A percentile compares a stretch with the other conserved stretches of the same genome.
Conservation (phyloP, 805 yeast species). For the Blastobotrys parvus region DNA sequence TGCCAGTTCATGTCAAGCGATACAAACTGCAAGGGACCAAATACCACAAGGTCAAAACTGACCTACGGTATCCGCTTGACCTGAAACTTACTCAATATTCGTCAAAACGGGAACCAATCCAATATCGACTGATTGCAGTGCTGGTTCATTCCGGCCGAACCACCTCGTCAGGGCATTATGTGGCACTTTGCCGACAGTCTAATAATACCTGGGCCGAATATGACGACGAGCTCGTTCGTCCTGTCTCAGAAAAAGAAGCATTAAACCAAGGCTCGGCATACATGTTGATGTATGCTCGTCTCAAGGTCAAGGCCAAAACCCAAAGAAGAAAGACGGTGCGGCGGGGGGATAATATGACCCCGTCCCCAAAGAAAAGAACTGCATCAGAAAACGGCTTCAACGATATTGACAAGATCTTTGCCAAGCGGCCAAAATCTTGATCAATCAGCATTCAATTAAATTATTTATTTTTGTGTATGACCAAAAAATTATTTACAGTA, state of each 20-base stretch:
- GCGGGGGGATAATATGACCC: background rate
- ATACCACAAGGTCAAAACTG: conserved; percentile 72
- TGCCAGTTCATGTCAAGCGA: conserved; percentile 80
- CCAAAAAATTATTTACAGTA: background rate
- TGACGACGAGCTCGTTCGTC: conserved; percentile 84
- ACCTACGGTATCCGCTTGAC: conserved; percentile 69
- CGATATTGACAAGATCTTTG: conserved; percentile 24
- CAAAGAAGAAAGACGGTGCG: background rate
- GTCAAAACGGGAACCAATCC: conserved; percentile 33
- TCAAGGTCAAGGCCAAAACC: conserved; percentile 8
- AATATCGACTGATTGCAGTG: conserved; percentile 70
- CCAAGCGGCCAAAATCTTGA: conserved; percentile 3
- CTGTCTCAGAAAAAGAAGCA: conserved; percentile 62
- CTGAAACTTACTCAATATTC: conserved; percentile 60
- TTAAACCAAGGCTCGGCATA: conserved; percentile 84
- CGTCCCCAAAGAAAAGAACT: background rate
- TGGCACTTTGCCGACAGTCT: conserved; percentile 86
- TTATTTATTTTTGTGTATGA: background rate
- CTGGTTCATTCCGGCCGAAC: conserved; percentile 94
- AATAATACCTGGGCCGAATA: conserved; percentile 89
- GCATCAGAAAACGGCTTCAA: conserved; percentile 9
- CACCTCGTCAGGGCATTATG: conserved; percentile 85
- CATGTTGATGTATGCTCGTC: conserved; percentile 72
- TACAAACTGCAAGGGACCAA: conserved; percentile 65
- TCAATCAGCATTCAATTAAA: background rate